A percentile compares a stretch with the other conserved stretches of the same genome.
Conservation (phyloP, 768 basidiomycete genomes). For the Termitomyces sp. region DNA sequence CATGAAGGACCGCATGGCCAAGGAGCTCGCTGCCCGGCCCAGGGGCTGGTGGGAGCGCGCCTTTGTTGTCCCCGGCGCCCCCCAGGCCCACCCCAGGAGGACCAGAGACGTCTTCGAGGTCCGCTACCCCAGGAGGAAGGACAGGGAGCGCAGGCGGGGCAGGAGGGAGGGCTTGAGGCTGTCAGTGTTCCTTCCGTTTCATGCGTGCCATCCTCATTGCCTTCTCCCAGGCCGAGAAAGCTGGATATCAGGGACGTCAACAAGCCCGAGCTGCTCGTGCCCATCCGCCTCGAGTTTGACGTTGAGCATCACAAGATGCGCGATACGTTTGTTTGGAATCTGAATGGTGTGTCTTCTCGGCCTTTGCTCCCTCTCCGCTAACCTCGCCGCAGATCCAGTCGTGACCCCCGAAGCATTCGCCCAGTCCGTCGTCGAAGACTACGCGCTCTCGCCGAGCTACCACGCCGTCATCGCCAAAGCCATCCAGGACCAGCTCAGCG, state of each 20-base stretch:
- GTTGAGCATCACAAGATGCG: slow-evolving; percentile 91
- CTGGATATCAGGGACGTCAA: slow-evolving; percentile 50
- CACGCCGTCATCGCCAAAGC: slow-evolving; percentile 66
- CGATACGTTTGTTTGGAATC: slow-evolving; percentile 97
- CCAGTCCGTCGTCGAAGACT: slow-evolving; percentile 87
- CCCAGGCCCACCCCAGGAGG: neutral
- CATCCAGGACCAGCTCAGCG: slow-evolving; percentile 85
- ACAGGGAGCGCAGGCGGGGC: slow-evolving; percentile 24
- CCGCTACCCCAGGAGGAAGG: slow-evolving; percentile 21
- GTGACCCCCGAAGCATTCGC: slow-evolving; percentile 90
- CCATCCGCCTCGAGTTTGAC: slow-evolving; percentile 94
- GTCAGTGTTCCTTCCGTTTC: slow-evolving; percentile 34
- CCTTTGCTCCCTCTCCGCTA: too few relatives aligned
- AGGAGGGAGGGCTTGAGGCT: slow-evolving; percentile 28
- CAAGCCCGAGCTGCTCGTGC: slow-evolving; percentile 78
- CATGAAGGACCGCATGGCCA: slow-evolving; percentile 45
- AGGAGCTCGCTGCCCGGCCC: slow-evolving; percentile 30
- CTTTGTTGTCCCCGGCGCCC: neutral
- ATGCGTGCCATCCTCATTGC: neutral
- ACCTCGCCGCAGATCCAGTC: slow-evolving; percentile 57
- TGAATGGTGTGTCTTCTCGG: slow-evolving; percentile 61
- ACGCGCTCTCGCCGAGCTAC: slow-evolving; percentile 62
- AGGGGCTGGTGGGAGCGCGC: slow-evolving; percentile 63
- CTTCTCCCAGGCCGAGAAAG: slow-evolving; percentile 48
- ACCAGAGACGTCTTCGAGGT: slow-evolving; percentile 36